Conservation (phyloP, 2,329 filamentous ascomycete species). For the Pestalotiopsis sp. region DNA sequence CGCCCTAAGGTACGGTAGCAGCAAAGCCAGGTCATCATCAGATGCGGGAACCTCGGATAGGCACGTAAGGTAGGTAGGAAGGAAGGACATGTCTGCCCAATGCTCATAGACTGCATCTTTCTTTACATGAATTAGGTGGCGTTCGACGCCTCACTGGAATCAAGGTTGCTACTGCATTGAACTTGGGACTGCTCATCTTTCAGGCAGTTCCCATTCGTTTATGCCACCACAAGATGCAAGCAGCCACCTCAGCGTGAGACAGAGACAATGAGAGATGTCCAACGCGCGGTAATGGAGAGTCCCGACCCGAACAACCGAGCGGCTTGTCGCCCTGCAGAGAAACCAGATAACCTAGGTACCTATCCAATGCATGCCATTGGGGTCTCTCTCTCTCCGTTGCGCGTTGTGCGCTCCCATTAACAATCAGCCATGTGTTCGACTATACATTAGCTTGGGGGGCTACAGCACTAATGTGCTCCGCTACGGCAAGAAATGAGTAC, state of each 20-base stretch:
- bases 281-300: background rate
- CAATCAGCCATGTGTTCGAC: background rate
- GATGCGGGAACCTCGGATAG: background rate
- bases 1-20: constrained; percentile 6
- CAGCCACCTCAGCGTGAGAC: background rate
- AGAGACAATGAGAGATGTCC: background rate
- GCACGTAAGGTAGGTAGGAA: background rate
- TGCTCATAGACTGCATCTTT: background rate
- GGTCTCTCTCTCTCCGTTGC: background rate
- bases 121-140: background rate
- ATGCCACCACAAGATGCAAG: background rate
- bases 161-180: background rate
- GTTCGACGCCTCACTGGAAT: background rate
- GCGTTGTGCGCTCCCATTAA: background rate
- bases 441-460: background rate
- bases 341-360: no score
- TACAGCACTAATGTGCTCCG: background rate
- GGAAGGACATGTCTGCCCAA: background rate
- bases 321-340: no score
- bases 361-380: no score
- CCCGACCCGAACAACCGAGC: background rate
- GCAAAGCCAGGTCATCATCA: background rate
- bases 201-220: background rate
- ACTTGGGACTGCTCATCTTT: background rate
- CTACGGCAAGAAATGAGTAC: background rate